Percentiles rank a stretch among this genome's conserved stretches.
These are phyloP conservation scores for Rhodamnia rubescens DNA, from an alignment of 345 rosid species.

Conservation along the genomic window DNA sequence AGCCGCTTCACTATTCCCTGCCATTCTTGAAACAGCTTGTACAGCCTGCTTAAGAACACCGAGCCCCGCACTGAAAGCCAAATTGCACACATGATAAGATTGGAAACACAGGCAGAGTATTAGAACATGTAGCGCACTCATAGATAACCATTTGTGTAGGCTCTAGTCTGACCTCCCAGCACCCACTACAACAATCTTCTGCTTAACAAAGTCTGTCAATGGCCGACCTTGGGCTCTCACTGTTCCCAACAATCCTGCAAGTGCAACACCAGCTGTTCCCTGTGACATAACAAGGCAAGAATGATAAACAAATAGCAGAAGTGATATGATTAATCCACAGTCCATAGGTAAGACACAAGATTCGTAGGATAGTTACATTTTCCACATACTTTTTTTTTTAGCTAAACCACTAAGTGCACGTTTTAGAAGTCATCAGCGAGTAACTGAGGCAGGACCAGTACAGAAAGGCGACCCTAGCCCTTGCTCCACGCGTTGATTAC, in stretches of 20 bases:
- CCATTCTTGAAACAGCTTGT: conserved; percentile 70
- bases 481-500: neutral
- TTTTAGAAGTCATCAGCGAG: neutral
- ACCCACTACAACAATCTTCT: conserved; percentile 97
- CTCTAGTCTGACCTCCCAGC: conserved; percentile 78
- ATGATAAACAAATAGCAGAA: neutral
- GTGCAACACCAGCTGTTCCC: conserved; percentile 99
- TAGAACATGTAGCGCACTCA: neutral
- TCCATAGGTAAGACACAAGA: neutral
- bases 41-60: conserved; percentile 79
- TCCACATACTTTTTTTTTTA: neutral
- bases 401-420: neutral
- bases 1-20: conserved; percentile 46
- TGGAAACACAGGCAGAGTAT: neutral
- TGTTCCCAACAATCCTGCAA: conserved; percentile 87
- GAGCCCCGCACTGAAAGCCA: conserved; percentile 84
- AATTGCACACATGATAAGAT: neutral
- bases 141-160: neutral
- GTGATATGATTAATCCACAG: neutral
- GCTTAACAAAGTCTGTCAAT: conserved; percentile 68
- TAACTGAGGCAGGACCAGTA: neutral
- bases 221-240: conserved; percentile 94
- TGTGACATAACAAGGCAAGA: conserved; percentile 9
- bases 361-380: neutral
- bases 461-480: neutral